Percentiles rank a stretch among this genome's conserved stretches.
Evolutionary conservation across 2,329 filamentous ascomycete species (phyloP).

Genomic region (Beauveria asiatica): DNA sequence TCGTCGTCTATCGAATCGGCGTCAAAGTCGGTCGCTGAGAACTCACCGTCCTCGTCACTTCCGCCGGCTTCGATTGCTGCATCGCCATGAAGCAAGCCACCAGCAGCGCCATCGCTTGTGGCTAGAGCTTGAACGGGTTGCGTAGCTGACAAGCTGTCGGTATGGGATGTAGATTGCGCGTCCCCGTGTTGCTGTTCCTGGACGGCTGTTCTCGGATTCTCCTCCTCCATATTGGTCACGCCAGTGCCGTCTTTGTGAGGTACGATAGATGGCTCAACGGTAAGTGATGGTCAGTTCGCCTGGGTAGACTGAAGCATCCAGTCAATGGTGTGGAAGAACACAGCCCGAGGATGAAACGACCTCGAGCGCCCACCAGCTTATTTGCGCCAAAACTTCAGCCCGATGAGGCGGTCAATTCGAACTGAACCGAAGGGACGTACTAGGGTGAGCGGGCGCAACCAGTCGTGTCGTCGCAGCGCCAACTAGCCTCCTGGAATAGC

Average conservation of each 20-base stretch:
- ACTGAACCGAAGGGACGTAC: background rate
- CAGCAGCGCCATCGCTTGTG: background rate
- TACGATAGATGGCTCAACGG: no score
- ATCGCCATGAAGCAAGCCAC: slow-evolving; percentile 22
- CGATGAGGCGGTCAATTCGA: background rate
- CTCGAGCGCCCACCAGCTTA: background rate
- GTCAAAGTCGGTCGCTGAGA: slow-evolving; percentile 25
- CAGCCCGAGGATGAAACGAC: background rate
- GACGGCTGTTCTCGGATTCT: background rate
- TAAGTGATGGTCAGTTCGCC: no score
- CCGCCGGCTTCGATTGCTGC: slow-evolving; percentile 23
- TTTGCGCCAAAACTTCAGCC: background rate
- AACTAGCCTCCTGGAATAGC: background rate
- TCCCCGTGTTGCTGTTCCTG: background rate
- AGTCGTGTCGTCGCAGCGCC: no score
- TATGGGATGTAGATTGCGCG: background rate
- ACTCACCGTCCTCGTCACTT: slow-evolving; percentile 27
- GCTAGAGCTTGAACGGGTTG: background rate
- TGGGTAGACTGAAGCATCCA: no score
- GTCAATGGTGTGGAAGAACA: no score
- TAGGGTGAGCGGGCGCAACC: background rate
- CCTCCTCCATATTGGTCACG: no score
- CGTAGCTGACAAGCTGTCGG: background rate
- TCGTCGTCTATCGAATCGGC: slow-evolving; percentile 18
- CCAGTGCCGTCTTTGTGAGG: background rate